Evolutionary conservation across 805 yeast genomes (phyloP).

Genomic region (Metschnikowia lunata): DNA sequence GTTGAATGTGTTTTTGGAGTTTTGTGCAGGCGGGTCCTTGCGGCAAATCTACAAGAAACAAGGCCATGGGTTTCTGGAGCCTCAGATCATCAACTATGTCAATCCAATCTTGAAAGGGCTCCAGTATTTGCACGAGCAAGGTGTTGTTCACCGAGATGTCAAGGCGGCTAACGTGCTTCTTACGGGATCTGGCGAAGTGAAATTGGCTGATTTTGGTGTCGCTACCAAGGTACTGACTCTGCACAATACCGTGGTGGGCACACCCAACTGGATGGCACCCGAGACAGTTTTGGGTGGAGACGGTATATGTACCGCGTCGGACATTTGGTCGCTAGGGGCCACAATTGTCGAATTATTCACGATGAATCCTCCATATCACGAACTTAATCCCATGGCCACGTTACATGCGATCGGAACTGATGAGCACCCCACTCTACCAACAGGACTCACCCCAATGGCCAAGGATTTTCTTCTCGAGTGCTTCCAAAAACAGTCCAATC

Average conservation of each 20-base stretch:
- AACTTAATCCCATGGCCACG: conserved; percentile 71
- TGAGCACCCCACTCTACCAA: conserved; percentile 66
- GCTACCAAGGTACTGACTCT: conserved; percentile 54
- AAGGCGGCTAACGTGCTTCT: conserved; percentile 37
- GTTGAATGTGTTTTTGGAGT: conserved; percentile 57
- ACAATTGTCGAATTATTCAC: conserved; percentile 83
- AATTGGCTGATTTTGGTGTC: conserved; percentile 63
- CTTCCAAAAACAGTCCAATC: conserved; percentile 63
- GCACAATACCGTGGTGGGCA: conserved; percentile 57
- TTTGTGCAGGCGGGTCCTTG: conserved; percentile 59
- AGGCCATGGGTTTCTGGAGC: conserved; percentile 53
- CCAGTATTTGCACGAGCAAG: conserved; percentile 62
- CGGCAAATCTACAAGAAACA: conserved; percentile 45
- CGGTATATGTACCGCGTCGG: conserved; percentile 85
- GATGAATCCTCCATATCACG: conserved; percentile 83
- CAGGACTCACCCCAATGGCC: conserved; percentile 37
- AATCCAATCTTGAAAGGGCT: conserved; percentile 45
- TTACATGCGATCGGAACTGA: conserved; percentile 80
- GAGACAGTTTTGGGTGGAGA: conserved; percentile 77
- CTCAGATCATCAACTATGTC: conserved; percentile 45
- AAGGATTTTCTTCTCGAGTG: conserved; percentile 63
- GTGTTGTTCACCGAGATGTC: conserved; percentile 80
- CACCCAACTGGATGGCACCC: conserved; percentile 99
- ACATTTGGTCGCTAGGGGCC: conserved; percentile 94
- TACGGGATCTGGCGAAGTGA: conserved; percentile 16